A percentile compares a stretch with the other conserved stretches of the same genome.
Conservation (phyloP, 2,329 filamentous ascomycete genomes). For the Colletotrichum godetiae region DNA sequence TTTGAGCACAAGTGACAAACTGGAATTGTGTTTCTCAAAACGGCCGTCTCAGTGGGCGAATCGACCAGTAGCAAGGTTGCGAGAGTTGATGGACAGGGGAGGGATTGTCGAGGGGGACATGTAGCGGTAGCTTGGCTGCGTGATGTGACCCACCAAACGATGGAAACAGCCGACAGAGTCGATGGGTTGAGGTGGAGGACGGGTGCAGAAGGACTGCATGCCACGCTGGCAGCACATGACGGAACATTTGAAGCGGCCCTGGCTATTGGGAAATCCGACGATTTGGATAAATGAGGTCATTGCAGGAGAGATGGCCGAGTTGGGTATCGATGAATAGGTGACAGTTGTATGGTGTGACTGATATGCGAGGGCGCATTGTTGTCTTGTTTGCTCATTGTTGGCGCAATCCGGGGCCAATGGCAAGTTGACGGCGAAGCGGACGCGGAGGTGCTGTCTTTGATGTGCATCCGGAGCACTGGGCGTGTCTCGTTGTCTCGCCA, state of each 20-base stretch:
- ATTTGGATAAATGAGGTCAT: constrained; percentile 36
- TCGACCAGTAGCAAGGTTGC: constrained; percentile 6
- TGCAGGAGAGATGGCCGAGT: constrained; percentile 13
- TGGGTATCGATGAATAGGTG: constrained; percentile 26
- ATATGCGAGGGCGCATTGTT: constrained; percentile 10
- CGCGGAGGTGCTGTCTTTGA: background rate
- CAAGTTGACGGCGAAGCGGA: background rate
- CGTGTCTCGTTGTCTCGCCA: constrained; percentile 6
- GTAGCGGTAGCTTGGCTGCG: constrained; percentile 31
- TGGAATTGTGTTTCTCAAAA: background rate
- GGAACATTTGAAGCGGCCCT: constrained; percentile 14
- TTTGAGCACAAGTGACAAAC: constrained; percentile 9
- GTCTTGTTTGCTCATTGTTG: constrained; percentile 27
- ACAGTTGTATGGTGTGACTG: constrained; percentile 7
- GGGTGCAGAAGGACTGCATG: constrained; percentile 33
- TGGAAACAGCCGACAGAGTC: constrained; percentile 35
- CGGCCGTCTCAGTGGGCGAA: constrained; percentile 3
- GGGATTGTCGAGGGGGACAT: constrained; percentile 3
- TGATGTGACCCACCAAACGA: constrained; percentile 22
- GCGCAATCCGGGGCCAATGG: background rate
- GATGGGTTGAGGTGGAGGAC: constrained; percentile 29
- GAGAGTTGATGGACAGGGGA: constrained; percentile 12
- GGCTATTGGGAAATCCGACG: constrained; percentile 31
- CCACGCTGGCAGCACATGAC: constrained; percentile 37
- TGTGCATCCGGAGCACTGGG: background rate